A percentile compares a stretch with the other conserved stretches of the same genome.
phyloP scores from a whole-genome alignment of 306 rosid genomes.

The Hippophae rhamnoides region DNA sequence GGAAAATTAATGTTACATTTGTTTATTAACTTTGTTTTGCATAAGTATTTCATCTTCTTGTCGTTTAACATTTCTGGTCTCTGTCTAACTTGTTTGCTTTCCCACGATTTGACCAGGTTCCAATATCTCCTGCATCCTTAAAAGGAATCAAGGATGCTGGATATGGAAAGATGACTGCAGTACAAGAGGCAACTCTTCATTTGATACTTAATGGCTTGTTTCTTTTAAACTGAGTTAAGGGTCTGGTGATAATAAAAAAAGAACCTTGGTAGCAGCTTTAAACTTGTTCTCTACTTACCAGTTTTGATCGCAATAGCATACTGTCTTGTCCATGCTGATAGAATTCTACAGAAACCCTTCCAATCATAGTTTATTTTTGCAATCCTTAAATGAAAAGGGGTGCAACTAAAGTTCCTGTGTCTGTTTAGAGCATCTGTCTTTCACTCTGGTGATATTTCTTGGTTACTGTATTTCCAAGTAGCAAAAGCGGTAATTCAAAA shows the following conservation, averaged over 20 bases:
- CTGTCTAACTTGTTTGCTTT: conserved; percentile 21
- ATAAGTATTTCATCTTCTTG: background rate
- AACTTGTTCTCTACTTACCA: background rate
- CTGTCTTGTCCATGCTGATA: background rate
- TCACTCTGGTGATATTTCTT: background rate
- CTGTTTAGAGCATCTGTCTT: background rate
- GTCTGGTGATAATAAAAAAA: background rate
- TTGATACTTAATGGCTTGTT: conserved; percentile 67
- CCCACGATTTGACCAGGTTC: conserved; percentile 65
- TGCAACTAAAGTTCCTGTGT: background rate
- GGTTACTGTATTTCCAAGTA: background rate
- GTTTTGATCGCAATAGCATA: too few species aligned
- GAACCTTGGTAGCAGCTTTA: background rate
- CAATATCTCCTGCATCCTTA: conserved; percentile 61
- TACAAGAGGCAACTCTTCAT: conserved; percentile 96
- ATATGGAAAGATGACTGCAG: conserved; percentile 86
- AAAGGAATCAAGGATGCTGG: conserved; percentile 91
- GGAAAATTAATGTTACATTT: too few species aligned
- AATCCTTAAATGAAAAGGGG: background rate
- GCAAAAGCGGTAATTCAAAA: conserved; percentile 17
- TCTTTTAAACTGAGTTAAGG: background rate
- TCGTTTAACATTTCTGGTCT: background rate
- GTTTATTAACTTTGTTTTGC: too few species aligned
- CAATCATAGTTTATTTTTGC: background rate
- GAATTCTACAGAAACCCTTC: background rate